Conservation (phyloP, 2,329 filamentous ascomycete species). For the Arthrinium puccinioides region DNA sequence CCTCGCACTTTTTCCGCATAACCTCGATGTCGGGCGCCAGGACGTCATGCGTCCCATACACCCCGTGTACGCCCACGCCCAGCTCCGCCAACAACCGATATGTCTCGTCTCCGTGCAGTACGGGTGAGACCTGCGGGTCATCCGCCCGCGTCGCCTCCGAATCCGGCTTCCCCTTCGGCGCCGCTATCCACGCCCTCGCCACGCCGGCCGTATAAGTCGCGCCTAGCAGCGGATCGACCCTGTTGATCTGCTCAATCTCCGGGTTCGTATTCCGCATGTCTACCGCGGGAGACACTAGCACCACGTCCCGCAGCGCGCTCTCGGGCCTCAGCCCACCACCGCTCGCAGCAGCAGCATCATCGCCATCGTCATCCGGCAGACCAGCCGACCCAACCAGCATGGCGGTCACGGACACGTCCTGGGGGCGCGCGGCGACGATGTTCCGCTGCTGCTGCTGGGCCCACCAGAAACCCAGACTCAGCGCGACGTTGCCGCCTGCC, state of each 20-base stretch:
- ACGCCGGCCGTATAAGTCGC: constrained; percentile 30
- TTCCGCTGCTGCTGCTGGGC: constrained; percentile 5
- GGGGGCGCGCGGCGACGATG: not conserved
- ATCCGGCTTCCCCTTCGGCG: constrained; percentile 23
- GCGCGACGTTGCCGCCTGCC: constrained; percentile 35
- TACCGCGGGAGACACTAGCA: constrained; percentile 11
- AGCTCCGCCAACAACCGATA: constrained; percentile 32
- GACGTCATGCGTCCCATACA: constrained; percentile 45
- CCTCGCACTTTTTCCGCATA: constrained; percentile 37
- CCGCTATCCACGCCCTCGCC: constrained; percentile 32
- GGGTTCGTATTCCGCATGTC: constrained; percentile 39
- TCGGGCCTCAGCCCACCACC: too few species aligned
- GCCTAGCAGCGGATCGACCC: constrained; percentile 37
- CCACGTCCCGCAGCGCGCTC: constrained; percentile 4
- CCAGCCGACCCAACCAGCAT: too few species aligned
- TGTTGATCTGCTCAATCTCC: constrained; percentile 29
- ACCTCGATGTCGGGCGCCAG: constrained; percentile 42
- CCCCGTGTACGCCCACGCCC: constrained; percentile 40
- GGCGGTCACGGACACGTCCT: too few species aligned
- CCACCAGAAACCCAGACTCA: constrained; percentile 25
- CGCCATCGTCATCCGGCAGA: not conserved
- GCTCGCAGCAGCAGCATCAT: not conserved
- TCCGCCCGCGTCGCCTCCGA: constrained; percentile 5
- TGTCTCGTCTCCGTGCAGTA: constrained; percentile 1
- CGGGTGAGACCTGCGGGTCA: constrained; percentile 40